A percentile compares a stretch with the other conserved stretches of the same genome.
phyloP scores from a whole-genome alignment of 371 early-diverging fungal genomes.

The Apophysomyces variabilis region DNA sequence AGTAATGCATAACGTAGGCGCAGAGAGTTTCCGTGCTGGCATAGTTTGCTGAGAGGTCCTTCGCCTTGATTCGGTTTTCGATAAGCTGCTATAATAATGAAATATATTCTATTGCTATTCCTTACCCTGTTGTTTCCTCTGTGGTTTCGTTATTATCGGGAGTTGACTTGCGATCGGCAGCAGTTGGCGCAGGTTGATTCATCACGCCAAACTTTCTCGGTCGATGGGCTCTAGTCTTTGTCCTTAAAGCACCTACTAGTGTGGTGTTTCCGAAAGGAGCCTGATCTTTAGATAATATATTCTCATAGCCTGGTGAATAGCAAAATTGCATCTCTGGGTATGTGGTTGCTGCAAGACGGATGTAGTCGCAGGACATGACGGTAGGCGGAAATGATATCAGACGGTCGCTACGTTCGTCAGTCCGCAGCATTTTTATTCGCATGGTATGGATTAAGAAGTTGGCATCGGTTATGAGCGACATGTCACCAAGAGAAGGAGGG shows the following conservation, averaged over 20 bases:
- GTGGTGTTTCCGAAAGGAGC: conserved; percentile 15
- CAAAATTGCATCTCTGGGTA: conserved; percentile 77
- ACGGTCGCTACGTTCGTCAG: conserved; percentile 78
- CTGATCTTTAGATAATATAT: conserved; percentile 17
- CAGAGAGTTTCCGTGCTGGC: conserved; percentile 27
- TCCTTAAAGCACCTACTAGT: conserved; percentile 27
- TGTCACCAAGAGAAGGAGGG: conserved; percentile 20
- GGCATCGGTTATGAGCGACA: conserved; percentile 77
- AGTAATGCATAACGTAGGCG: conserved; percentile 31
- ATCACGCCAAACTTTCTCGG: conserved; percentile 26
- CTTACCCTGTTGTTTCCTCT: conserved; percentile 12
- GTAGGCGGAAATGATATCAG: conserved; percentile 71
- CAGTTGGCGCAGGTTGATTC: conserved; percentile 35
- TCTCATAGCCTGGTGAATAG: conserved; percentile 65
- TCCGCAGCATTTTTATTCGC: conserved; percentile 74
- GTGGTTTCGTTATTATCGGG: conserved; percentile 10
- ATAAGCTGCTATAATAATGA: no score
- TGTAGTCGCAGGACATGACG: conserved; percentile 76
- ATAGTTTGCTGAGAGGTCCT: conserved; percentile 20
- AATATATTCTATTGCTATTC: background rate
- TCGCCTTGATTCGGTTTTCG: background rate
- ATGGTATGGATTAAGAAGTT: conserved; percentile 79
- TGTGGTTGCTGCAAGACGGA: conserved; percentile 70
- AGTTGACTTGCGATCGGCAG: conserved; percentile 5
- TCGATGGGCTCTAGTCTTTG: conserved; percentile 29